Base-by-base conservation (phyloP, 2,329 filamentous ascomycete species). In the Westerdykella ornata region DNA sequence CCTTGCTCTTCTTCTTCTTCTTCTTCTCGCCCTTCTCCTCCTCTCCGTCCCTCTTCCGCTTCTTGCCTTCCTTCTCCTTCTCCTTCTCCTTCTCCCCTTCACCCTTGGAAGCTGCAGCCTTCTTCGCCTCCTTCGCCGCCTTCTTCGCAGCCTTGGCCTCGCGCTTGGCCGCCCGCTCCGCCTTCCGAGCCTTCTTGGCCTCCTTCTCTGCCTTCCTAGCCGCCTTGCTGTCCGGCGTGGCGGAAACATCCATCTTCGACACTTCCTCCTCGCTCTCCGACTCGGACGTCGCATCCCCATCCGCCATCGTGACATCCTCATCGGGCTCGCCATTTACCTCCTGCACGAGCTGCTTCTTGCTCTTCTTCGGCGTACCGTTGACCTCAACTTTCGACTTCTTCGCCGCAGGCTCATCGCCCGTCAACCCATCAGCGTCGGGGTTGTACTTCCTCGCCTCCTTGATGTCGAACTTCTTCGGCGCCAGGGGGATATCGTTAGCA, bases 401-500 rank as follows among this genome's bases (percentile, higher is more conserved):
- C 12, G 73, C 75, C 30, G 82, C 76, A 12, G 78, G 75, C 53
- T 84, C 82, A 55, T 86, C 78, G 36, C 78, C 80, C 45, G 74
- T 74, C 38, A 96, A 72, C 49, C 88, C 90, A 68, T 98, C 92
- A 40, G 88, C 92, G 62, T 97, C 89, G 37, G 80, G 77, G 68
- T 97, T 97, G 76, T 98, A 98, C 69, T 90, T 92, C 63, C 87
- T 79, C 9, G 85, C 85, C 68, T 96, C 88, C 72, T 94, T 94
- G 60, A 98, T 76, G 49, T 89, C 85, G 77, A 87, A 94, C 70
- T 94, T 94, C 56, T 82, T 80, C 19, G 48, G 44, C 19, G 48
- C 43, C 82, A 62, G 45, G 3, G 60, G 54, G 6, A 56, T 59
- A 33, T 51, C 41, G 41, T 71, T 70, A 28, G 75, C 66, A 55